Conservation (phyloP, 345 rosid species). For the Brassica incana region DNA sequence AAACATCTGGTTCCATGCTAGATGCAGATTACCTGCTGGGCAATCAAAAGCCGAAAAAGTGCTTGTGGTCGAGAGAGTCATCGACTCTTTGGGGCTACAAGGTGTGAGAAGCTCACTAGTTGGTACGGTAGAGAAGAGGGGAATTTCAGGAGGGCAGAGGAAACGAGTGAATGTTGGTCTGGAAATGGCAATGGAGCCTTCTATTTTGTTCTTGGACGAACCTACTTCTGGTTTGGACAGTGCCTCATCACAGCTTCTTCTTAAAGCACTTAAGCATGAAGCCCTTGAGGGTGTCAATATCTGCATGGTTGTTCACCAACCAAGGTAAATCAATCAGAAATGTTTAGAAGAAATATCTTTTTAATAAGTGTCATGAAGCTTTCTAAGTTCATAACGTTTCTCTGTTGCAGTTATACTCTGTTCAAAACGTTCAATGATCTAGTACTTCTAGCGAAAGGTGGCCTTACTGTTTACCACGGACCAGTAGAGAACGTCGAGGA, state of each 20-base stretch:
- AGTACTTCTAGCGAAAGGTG: constrained; percentile 88
- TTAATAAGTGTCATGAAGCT: neutral
- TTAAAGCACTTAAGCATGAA: constrained; percentile 88
- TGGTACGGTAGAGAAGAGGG: constrained; percentile 93
- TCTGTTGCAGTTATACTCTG: constrained; percentile 73
- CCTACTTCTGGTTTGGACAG: constrained; percentile 99
- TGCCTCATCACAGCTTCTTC: constrained; percentile 88
- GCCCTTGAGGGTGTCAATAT: constrained; percentile 88
- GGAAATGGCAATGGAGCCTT: constrained; percentile 98
- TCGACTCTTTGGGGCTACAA: constrained; percentile 85
- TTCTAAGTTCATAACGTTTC: neutral
- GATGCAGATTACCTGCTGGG: constrained; percentile 75
- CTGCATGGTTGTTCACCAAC: constrained; percentile 97
- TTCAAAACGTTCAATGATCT: constrained; percentile 85
- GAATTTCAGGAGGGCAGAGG: constrained; percentile 97
- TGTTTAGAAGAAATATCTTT: neutral
- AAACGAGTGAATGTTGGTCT: constrained; percentile 93
- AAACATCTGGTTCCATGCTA: constrained; percentile 94
- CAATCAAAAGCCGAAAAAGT: constrained; percentile 73
- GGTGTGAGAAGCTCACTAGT: constrained; percentile 77
- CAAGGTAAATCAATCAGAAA: constrained; percentile 51
- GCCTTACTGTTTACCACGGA: constrained; percentile 82
- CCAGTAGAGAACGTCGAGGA: constrained; percentile 69
- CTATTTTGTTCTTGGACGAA: constrained; percentile 87
- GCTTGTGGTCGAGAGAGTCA: constrained; percentile 87